Evolutionary conservation across 1,284 basidiomycete species (phyloP), one percentile per base, ranked within the genome.

Genomic region (Rhizoctonia solani): DNA sequence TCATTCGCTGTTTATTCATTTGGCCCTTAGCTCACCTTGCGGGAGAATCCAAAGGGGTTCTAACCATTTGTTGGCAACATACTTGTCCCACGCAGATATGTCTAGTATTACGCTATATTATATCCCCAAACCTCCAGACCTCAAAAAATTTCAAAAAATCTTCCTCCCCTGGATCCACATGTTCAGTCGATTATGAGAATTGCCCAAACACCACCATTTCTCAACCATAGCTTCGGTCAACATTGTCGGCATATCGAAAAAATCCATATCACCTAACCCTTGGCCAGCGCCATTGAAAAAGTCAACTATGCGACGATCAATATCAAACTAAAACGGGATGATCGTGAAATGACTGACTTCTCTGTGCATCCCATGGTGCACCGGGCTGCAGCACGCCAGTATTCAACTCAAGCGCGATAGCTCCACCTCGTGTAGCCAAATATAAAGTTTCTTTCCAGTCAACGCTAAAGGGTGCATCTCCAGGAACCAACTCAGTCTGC

Each of bases 151-250:
- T 68, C 39, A 56, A 42, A 58, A 68, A 14, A 70, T 42, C 54
- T 63, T 46, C 41, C 54, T 74, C 11, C 92, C 92, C 76, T 92
- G 89, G 1, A 93, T 81, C 89, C 90, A 93, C 75, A 92, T 80
- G 0, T 76, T 80, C 2, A 71, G 73, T 11, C 90, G 81, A 75
- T 93, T 93, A 54, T 82, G 79, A 13, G 73, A 75, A 72, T 90
- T 87, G 1, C 92, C 92, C 47, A 88, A 75, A 72, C 89, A 91
- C 90, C 91, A 94, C 92, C 92, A 94, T 73, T 89, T 91, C 76
- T 93, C 92, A 27, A 93, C 73, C 75, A 85, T 79, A 59, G 88
- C 87, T 58, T 80, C 74, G 32, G 81, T 80, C 44, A 84, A 74
- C 2, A 71, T 67, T 27, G 66, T 61, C 21, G 77, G 75, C n/a